A percentile compares a stretch with the other conserved stretches of the same genome.
Evolutionary conservation across 1,284 basidiomycete species (phyloP).

Genomic region (Ustilago esculenta): DNA sequence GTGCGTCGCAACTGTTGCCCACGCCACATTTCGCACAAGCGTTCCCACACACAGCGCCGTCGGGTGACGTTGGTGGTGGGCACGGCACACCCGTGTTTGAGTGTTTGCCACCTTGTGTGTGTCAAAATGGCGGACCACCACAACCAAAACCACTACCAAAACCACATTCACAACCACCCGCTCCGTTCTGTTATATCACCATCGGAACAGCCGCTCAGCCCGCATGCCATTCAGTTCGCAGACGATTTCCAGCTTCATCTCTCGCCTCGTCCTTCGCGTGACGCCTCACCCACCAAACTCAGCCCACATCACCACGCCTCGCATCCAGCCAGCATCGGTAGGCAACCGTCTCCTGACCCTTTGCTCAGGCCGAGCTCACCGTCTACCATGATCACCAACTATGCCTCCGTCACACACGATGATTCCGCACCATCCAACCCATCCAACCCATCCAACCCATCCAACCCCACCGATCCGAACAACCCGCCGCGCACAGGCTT

Average conservation of each 20-base stretch:
- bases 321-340: slow-evolving; percentile 1
- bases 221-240: slow-evolving; percentile 37
- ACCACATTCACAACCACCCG: slow-evolving; percentile 32
- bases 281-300: slow-evolving; percentile 23
- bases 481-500: slow-evolving; percentile 13
- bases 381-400: slow-evolving; percentile 21
- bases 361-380: slow-evolving; percentile 19
- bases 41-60: background rate
- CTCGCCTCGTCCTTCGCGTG: slow-evolving; percentile 13
- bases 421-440: background rate
- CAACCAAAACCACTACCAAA: too few species aligned
- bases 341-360: slow-evolving; percentile 26
- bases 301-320: slow-evolving; percentile 1
- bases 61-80: background rate
- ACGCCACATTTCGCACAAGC: too few species aligned
- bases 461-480: background rate
- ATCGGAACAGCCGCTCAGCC: slow-evolving; percentile 26
- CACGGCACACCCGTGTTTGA: background rate
- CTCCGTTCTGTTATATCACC: slow-evolving; percentile 27
- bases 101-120: background rate
- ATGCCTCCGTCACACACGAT: slow-evolving; percentile 21
- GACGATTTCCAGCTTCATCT: slow-evolving; percentile 25
- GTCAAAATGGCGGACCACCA: slow-evolving; percentile 18
- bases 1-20: background rate
- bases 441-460: background rate